Evolutionary conservation across 306 rosid genomes (phyloP).

Genomic region (Quercus aquifolioides): DNA sequence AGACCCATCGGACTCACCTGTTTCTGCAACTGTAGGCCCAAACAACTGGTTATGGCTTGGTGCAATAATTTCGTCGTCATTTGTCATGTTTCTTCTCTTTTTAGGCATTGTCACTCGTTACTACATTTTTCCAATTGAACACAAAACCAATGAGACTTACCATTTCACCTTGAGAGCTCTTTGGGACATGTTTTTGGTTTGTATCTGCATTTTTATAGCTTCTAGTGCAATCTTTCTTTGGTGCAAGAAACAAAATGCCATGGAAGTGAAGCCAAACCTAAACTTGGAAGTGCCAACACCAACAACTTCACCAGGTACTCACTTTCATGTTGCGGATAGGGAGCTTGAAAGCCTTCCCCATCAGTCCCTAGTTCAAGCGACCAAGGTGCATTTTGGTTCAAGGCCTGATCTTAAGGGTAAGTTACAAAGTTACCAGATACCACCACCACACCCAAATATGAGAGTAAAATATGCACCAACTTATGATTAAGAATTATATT

Average conservation of each 20-base stretch:
- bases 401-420: slow-evolving; percentile 47
- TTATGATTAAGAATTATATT: neutral
- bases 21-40: slow-evolving; percentile 29
- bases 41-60: slow-evolving; percentile 43
- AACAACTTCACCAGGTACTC: slow-evolving; percentile 14
- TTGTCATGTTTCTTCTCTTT: slow-evolving; percentile 31
- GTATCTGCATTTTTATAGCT: slow-evolving; percentile 33
- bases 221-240: slow-evolving; percentile 30
- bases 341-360: slow-evolving; percentile 42
- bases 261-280: slow-evolving; percentile 15
- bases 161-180: slow-evolving; percentile 28
- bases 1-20: slow-evolving; percentile 31
- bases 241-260: slow-evolving; percentile 31
- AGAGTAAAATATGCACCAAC: neutral
- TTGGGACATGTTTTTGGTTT: slow-evolving; percentile 45
- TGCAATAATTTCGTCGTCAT: slow-evolving; percentile 38
- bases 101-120: slow-evolving; percentile 36
- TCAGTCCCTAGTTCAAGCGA: slow-evolving; percentile 32
- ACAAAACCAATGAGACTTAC: slow-evolving; percentile 18
- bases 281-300: slow-evolving; percentile 19
- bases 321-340: slow-evolving; percentile 19
- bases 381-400: slow-evolving; percentile 34
- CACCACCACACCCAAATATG: neutral
- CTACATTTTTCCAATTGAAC: slow-evolving; percentile 37
- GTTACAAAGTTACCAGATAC: neutral